Evolutionary conservation across 495 filamentous ascomycete species (phyloP), one percentile per base, ranked within the genome.

Genomic region (Usnea hakonensis): DNA sequence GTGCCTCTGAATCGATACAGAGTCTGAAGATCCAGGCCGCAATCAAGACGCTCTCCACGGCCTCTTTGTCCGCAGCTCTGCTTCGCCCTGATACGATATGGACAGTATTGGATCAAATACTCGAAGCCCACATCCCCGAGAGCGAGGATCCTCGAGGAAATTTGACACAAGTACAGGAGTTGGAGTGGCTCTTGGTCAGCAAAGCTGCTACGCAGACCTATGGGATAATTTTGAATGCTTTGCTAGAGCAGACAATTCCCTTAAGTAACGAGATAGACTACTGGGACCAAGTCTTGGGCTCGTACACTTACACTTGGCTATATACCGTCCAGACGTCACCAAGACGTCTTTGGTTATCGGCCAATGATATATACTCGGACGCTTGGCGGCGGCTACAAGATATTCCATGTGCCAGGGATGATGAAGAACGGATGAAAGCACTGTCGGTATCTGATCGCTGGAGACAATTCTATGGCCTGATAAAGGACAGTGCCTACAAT

Each of bases 141-240:
- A 69, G 63, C 19, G 59, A 52, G 37, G 61, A 68, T 30, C 52
- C 65, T 4, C 61, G 61, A 19, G 55, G 64, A 33, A 43, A 64
- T 21, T 67, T 66, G 35, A 69, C 76, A 26, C 84, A 87, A 69
- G 85, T 89, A 68, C 74, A 79, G 36, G 89, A 97, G 62, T 77
- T 95, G 60, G 85, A 94, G 73, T 97, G 94, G 94, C 73, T 96
- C 30, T 75, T 96, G 28, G 80, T 90, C 11, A 86, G 85, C 68
- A 98, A 97, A 72, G 91, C 91, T 3, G 87, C 91, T 0, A 80
- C 88, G 30, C 92, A 95, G 69, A 85, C 85, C 0, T 91, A 95
- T 64, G 93, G 94, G 1, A 70, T 89, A 21, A 75, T 92, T 19
- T 73, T 97, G 64, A 81, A 84, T 64, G 81, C 80, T 0, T 76